phyloP scores from a whole-genome alignment of 257 asterid species.

The Solanum stenotomum region DNA sequence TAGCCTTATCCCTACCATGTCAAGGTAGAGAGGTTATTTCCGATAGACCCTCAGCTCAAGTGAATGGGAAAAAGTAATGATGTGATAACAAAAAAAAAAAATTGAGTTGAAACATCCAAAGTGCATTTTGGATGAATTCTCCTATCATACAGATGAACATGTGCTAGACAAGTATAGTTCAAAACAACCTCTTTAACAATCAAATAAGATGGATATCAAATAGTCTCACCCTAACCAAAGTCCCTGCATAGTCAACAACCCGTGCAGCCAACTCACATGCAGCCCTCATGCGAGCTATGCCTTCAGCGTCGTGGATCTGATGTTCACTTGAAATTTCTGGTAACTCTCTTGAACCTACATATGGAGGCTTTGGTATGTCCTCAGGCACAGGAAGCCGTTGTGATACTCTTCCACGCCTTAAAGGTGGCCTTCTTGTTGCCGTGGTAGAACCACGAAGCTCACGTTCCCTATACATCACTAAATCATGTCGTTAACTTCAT shows the following conservation, averaged over 20 bases:
- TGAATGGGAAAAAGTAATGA: background rate
- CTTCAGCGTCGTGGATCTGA: slow-evolving; percentile 78
- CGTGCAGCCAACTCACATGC: slow-evolving; percentile 95
- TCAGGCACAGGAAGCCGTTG: slow-evolving; percentile 77
- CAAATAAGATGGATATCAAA: background rate
- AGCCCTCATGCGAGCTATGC: slow-evolving; percentile 70
- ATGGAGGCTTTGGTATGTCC: slow-evolving; percentile 76
- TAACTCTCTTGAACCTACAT: slow-evolving; percentile 47
- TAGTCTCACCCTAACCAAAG: slow-evolving; percentile 78
- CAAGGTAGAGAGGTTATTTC: background rate
- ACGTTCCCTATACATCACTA: slow-evolving; percentile 47
- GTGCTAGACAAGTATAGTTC: background rate
- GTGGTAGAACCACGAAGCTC: slow-evolving; percentile 52
- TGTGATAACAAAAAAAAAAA: background rate
- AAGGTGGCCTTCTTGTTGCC: slow-evolving; percentile 54
- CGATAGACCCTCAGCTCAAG: background rate
- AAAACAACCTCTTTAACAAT: background rate
- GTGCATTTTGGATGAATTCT: background rate
- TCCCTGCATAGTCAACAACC: slow-evolving; percentile 79
- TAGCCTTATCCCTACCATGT: background rate
- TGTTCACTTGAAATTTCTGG: slow-evolving; percentile 67
- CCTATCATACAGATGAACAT: background rate
- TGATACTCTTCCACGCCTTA: slow-evolving; percentile 89
- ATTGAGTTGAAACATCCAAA: background rate
- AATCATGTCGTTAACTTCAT: background rate